Percentiles rank a stretch among this genome's conserved stretches.
Evolutionary conservation across 306 rosid species (phyloP).

Genomic region (Bauhinia variegata): DNA sequence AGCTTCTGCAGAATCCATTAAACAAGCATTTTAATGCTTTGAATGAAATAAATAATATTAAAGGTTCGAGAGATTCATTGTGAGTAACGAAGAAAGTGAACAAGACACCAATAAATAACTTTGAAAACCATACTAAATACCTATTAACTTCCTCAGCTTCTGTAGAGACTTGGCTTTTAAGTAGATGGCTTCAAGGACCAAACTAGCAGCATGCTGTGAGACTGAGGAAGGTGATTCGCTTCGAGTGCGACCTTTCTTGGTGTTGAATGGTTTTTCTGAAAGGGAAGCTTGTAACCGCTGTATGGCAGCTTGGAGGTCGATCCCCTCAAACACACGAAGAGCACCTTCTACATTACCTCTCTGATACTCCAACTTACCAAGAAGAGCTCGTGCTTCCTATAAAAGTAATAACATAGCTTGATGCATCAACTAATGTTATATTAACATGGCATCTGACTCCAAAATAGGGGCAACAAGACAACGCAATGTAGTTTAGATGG

Average conservation of each 20-base stretch:
- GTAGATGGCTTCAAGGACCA: slow-evolving; percentile 97
- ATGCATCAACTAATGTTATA: neutral
- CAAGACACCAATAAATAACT: slow-evolving; percentile 18
- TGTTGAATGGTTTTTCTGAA: slow-evolving; percentile 54
- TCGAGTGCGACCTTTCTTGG: slow-evolving; percentile 66
- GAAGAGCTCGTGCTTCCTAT: slow-evolving; percentile 98
- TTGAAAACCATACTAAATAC: slow-evolving; percentile 45
- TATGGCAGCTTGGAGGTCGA: slow-evolving; percentile 90
- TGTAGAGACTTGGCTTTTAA: slow-evolving; percentile 90
- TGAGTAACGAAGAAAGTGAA: slow-evolving; percentile 24
- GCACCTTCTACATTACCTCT: slow-evolving; percentile 97
- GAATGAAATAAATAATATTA: slow-evolving; percentile 16
- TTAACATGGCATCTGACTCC: neutral
- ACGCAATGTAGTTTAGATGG: slow-evolving; percentile 11
- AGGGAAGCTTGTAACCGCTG: slow-evolving; percentile 79
- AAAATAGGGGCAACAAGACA: neutral
- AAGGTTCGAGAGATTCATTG: slow-evolving; percentile 5
- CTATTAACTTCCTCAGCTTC: slow-evolving; percentile 73
- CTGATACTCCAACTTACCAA: slow-evolving; percentile 96
- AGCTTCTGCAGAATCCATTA: slow-evolving; percentile 71
- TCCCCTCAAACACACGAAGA: slow-evolving; percentile 90
- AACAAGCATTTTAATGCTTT: slow-evolving; percentile 36
- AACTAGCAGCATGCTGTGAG: slow-evolving; percentile 89
- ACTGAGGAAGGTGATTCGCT: slow-evolving; percentile 64
- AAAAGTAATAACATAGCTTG: slow-evolving; percentile 26